These are phyloP conservation scores for Cercospora sp. DNA, from an alignment of 2,329 filamentous ascomycete species.

Conservation along the genomic window DNA sequence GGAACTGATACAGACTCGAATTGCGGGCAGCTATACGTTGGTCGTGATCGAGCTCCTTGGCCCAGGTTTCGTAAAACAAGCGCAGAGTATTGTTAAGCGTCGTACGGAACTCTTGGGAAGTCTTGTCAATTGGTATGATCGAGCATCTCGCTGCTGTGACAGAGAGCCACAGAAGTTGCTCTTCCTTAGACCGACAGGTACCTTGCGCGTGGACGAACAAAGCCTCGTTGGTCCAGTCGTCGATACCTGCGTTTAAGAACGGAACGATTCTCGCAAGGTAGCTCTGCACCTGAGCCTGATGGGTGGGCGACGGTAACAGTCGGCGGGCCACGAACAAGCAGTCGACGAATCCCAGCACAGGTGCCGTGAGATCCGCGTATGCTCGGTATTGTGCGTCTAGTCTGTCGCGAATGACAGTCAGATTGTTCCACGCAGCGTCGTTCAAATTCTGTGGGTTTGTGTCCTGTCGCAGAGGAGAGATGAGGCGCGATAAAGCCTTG, in stretches of 20 bases:
- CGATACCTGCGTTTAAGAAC: slow-evolving; percentile 24
- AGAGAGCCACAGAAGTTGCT: slow-evolving; percentile 30
- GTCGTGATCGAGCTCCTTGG: slow-evolving; percentile 70
- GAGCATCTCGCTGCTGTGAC: slow-evolving; percentile 25
- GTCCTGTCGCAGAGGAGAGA: slow-evolving; percentile 18
- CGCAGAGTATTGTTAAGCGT: slow-evolving; percentile 67
- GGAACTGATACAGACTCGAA: slow-evolving; percentile 78
- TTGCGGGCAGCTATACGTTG: slow-evolving; percentile 72
- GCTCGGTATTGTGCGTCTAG: slow-evolving; percentile 69
- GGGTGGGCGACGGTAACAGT: slow-evolving; percentile 21
- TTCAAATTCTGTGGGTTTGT: slow-evolving; percentile 11
- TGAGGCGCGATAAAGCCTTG: slow-evolving; percentile 31
- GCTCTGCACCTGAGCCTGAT: neutral
- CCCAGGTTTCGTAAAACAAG: slow-evolving; percentile 78
- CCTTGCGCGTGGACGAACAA: slow-evolving; percentile 24
- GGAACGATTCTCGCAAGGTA: slow-evolving; percentile 26
- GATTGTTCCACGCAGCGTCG: slow-evolving; percentile 33
- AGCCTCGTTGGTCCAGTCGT: slow-evolving; percentile 30
- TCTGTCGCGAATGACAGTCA: slow-evolving; percentile 64
- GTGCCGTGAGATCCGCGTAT: slow-evolving; percentile 82
- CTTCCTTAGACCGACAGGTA: slow-evolving; percentile 21
- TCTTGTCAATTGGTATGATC: slow-evolving; percentile 11
- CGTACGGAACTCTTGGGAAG: slow-evolving; percentile 34
- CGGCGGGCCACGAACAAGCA: slow-evolving; percentile 56
- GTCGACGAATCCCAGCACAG: slow-evolving; percentile 74